phyloP scores from a whole-genome alignment of 305 asterid genomes.

The Fraxinus ornus region DNA sequence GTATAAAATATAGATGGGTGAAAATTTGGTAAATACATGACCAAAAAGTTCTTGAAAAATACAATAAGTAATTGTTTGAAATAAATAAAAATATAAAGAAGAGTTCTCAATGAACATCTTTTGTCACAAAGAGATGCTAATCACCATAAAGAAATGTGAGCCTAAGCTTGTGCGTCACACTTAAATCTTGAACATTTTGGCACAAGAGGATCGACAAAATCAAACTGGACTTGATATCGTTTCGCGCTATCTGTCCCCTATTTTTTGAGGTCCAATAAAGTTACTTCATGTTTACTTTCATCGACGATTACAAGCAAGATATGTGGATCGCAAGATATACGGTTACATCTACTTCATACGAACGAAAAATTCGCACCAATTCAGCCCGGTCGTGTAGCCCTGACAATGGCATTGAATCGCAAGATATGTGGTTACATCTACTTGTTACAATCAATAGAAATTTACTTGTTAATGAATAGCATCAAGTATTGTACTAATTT shows the following conservation, averaged over 20 bases:
- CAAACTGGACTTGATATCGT: neutral
- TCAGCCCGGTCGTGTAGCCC: neutral
- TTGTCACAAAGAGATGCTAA: neutral
- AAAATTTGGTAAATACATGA: neutral
- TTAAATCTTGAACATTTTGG: neutral
- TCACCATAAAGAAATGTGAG: neutral
- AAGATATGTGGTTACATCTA: neutral
- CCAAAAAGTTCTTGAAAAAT: neutral
- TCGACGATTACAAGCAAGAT: neutral
- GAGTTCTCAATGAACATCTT: neutral
- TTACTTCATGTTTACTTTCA: too few relatives aligned
- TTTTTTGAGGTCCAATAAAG: neutral
- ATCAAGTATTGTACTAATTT: neutral
- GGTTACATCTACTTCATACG: neutral
- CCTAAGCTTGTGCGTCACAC: neutral
- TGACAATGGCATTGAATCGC: neutral
- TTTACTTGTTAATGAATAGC: neutral
- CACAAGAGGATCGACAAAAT: neutral
- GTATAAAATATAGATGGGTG: neutral
- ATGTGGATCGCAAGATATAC: neutral
- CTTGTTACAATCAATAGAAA: neutral
- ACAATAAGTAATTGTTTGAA: neutral
- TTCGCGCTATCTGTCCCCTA: neutral
- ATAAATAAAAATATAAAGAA: neutral
- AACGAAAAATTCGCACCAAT: neutral